Evolutionary conservation across 2,329 filamentous ascomycete genomes (phyloP), one percentile per base, ranked within the genome.

Genomic region (Beauveria bassiana): DNA sequence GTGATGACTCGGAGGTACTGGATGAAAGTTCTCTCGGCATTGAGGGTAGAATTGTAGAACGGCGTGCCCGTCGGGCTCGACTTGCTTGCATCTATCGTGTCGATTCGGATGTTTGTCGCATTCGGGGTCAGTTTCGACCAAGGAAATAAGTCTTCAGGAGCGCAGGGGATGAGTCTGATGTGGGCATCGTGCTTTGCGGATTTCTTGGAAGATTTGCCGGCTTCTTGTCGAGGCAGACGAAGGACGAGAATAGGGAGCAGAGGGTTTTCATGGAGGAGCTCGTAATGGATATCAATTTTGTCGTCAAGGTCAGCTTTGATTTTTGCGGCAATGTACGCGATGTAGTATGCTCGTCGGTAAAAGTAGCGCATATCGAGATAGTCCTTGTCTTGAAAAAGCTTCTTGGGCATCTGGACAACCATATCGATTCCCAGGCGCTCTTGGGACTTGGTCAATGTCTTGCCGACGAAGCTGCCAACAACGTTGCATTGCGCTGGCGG

Each of bases 291-390:
- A 16, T 83, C 78, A 66, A 88, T 80, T 1, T 77, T 75, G 18
- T 81, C 73, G 4, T 76, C 77, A 51, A 86, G 74, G 3, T 81
- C 75, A 43, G 82, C 78, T 65, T 86, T 85, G 58, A 98, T 77
- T 5, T 83, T 86, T 34, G 85, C 86, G 16, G 91, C 86, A 61
- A 98, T 78, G 65, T 89, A 91, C 40, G 93, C 91, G 56, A 98
- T 78, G 70, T 96, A 98, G 74, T 93, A 98, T 14, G 95, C 90
- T 65, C 93, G 82, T 70, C 96, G 96, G 77, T 97, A 93, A 71
- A 97, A 96, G 76, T 96, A 98, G 64, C 95, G 86, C 78, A 95
- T 83, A 72, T 96, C 92, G 55, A 93, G 81, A 72, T 93, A 97
- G 74, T 99, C 95, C 75, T 98, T 98, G 50, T 96, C 90, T 70